Evolutionary conservation across 2,329 filamentous ascomycete species (phyloP).

Genomic region (Penicillium nordicum): DNA sequence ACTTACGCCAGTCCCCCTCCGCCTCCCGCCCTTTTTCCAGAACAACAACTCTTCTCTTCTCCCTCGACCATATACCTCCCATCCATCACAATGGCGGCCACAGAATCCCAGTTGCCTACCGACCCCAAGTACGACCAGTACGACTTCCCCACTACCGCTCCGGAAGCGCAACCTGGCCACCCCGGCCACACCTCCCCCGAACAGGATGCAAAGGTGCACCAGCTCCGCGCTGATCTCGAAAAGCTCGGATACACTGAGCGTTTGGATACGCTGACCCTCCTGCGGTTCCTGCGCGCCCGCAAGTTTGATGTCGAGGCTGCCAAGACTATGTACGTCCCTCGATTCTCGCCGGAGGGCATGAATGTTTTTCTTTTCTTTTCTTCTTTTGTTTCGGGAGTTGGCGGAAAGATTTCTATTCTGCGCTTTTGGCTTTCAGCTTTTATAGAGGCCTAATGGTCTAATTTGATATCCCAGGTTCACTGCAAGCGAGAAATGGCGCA

Average conservation of each 20-base stretch:
- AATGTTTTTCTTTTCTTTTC: neutral
- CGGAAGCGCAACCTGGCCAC: slow-evolving; percentile 69
- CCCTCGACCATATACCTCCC: slow-evolving; percentile 8
- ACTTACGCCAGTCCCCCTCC: slow-evolving; percentile 20
- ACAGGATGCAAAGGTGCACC: slow-evolving; percentile 84
- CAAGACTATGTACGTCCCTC: slow-evolving; percentile 75
- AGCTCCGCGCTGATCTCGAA: slow-evolving; percentile 84
- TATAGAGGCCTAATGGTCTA: slow-evolving; percentile 1
- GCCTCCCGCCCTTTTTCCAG: slow-evolving; percentile 20
- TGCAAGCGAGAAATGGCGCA: slow-evolving; percentile 87
- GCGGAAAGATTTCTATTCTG: neutral
- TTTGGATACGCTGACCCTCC: slow-evolving; percentile 87
- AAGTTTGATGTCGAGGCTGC: slow-evolving; percentile 86
- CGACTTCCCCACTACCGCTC: slow-evolving; percentile 79
- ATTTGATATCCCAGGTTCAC: slow-evolving; percentile 66
- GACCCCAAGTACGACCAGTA: slow-evolving; percentile 95
- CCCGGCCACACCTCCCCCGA: slow-evolving; percentile 80
- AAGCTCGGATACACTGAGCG: slow-evolving; percentile 74
- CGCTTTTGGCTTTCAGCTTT: neutral
- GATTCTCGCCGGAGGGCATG: slow-evolving; percentile 2
- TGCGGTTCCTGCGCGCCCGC: slow-evolving; percentile 87
- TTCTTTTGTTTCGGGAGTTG: neutral
- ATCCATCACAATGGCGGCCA: slow-evolving; percentile 30
- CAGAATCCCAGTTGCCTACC: slow-evolving; percentile 46
- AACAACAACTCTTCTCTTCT: slow-evolving; percentile 6